phyloP scores from a whole-genome alignment of 148 eudicot species.

The Amaranthus palmeri region DNA sequence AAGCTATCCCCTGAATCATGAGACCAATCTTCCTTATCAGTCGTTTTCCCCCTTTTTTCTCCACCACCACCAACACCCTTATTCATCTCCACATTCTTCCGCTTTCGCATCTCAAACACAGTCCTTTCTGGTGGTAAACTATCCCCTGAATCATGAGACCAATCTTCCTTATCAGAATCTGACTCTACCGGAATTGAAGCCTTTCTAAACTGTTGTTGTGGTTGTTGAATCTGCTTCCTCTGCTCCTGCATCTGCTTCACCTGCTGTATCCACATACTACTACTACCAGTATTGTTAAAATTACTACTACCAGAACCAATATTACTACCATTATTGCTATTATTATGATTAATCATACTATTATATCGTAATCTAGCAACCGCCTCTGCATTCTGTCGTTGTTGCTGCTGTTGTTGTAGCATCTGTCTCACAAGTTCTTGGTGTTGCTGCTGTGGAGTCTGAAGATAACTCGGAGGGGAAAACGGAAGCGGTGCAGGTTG shows the following conservation, averaged over 20 bases:
- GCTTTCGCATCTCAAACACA: slow-evolving; percentile 30
- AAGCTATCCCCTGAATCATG: slow-evolving; percentile 56
- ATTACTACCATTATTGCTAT: neutral
- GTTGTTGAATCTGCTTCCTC: slow-evolving; percentile 8
- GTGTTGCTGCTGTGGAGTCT: neutral
- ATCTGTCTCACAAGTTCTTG: neutral
- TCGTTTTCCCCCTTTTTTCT: slow-evolving; percentile 9
- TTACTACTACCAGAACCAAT: neutral
- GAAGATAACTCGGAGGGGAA: neutral
- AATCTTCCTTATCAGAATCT: slow-evolving; percentile 44
- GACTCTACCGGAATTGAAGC: slow-evolving; percentile 31
- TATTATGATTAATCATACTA: no score
- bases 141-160: slow-evolving; percentile 50
- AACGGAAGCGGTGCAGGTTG: slow-evolving; percentile 10
- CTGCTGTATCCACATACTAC: neutral
- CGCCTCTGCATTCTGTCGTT: neutral
- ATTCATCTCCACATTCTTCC: slow-evolving; percentile 31
- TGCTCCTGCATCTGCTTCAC: slow-evolving; percentile 10
- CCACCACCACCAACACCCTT: slow-evolving; percentile 23
- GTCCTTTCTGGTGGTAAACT: slow-evolving; percentile 51
- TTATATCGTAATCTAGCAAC: no score
- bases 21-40: slow-evolving; percentile 22
- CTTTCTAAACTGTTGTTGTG: slow-evolving; percentile 25
- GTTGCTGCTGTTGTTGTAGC: slow-evolving; percentile 6
- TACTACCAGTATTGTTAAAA: neutral